Evolutionary conservation across 2,329 filamentous ascomycete genomes (phyloP), one percentile per base, ranked within the genome.

Genomic region (Apiospora saccharicola): DNA sequence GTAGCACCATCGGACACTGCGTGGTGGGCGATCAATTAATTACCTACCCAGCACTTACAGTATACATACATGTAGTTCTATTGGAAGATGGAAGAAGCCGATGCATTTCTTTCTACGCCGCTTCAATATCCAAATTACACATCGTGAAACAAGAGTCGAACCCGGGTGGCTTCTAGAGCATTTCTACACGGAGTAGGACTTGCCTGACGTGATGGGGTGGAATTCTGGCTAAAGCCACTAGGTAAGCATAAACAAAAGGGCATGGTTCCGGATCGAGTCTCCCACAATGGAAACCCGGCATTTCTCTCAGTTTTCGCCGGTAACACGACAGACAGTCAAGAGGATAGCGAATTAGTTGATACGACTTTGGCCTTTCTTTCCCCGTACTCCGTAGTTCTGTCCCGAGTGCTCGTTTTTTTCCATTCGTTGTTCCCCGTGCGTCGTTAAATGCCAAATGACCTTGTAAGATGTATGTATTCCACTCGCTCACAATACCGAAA

Each of bases 1-100:
- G 16, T 57, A 57, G 51, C 14, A 34, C 51, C 51, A 57, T 57
- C 26, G 51, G 46, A 49, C 44, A 53, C 24, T 16, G 24, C 51
- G 24, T 61, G 22, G 26, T 34, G 30, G 53, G 16, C 51, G 53
- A 61, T 61, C 30, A 37, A n/a, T 61, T 61, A 24, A 26, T 51
- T 61, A 37, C 53, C 53, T 61, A n/a, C 53, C 53, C 53, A 61
- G 6, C 30, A 61, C 53, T 37, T 57, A n/a, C n/a, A n/a, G n/a
- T n/a, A n/a, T n/a, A n/a, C n/a, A n/a, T n/a, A n/a, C n/a, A n/a
- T n/a, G n/a, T 41, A 64, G 34, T 64, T n/a, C 53, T 30, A 7
- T 24, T 24, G 51, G n/a, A 53, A 22, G 30, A 22, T 41, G 37
- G 37, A 41, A 41, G 37, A 10, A n/a, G 10, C 30, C 30, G 53